These are phyloP conservation scores for Cyberlindnera petersonii DNA, from an alignment of 805 yeast species.

Conservation along the genomic window DNA sequence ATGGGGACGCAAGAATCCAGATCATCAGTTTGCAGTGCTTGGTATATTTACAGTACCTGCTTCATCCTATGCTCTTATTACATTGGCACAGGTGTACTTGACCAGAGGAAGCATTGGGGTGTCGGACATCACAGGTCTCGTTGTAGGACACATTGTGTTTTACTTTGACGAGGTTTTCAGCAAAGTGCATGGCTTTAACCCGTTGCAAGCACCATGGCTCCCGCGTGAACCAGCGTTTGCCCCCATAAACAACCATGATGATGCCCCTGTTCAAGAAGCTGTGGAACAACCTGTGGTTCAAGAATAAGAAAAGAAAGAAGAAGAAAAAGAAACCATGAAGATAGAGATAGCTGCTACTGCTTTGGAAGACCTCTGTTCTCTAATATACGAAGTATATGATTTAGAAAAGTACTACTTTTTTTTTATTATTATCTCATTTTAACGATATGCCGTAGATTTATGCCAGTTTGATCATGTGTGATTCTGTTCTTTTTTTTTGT, in stretches of 20 bases:
- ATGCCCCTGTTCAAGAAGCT: neutral
- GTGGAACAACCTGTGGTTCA: neutral
- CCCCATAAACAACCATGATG: too few relatives aligned
- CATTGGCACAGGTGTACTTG: slow-evolving; percentile 3
- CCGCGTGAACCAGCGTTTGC: neutral
- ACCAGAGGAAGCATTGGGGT: neutral
- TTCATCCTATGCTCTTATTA: slow-evolving; percentile 13
- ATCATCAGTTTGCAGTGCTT: slow-evolving; percentile 7
- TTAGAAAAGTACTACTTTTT: too few relatives aligned
- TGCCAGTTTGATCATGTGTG: too few relatives aligned
- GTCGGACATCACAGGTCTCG: slow-evolving; percentile 8
- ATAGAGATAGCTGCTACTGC: too few relatives aligned
- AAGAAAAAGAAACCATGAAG: too few relatives aligned
- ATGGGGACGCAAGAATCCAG: slow-evolving; percentile 23
- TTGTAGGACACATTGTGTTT: slow-evolving; percentile 23
- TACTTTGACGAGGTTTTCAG: slow-evolving; percentile 21
- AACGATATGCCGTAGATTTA: too few relatives aligned
- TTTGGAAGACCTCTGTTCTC: too few relatives aligned
- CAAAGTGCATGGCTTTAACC: slow-evolving; percentile 20
- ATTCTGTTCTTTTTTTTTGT: too few relatives aligned
- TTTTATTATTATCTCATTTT: too few relatives aligned
- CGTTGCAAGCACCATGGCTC: slow-evolving; percentile 23
- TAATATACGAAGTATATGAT: too few relatives aligned
- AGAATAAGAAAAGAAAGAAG: neutral
- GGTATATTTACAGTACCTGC: slow-evolving; percentile 19